Conservation (phyloP, 192 early-diverging fungal species). For the Lobosporangium transversale region DNA sequence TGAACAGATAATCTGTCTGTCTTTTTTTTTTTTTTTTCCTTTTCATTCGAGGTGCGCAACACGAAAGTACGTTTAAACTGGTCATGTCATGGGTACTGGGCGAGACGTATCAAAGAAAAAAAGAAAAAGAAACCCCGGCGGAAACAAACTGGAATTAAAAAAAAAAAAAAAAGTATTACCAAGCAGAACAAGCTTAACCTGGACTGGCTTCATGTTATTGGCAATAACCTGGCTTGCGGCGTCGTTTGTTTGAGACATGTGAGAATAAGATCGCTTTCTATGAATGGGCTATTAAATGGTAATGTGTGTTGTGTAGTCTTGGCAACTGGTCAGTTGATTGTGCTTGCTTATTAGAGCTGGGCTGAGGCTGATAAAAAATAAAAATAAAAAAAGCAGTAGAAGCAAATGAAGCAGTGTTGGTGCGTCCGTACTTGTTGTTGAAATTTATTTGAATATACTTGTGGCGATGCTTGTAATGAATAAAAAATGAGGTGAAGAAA, state of each 20-base stretch:
- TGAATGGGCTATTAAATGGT: too few relatives aligned
- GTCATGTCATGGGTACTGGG: neutral
- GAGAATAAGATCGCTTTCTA: too few relatives aligned
- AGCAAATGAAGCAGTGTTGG: neutral
- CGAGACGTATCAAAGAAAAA: neutral
- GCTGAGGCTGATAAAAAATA: too few relatives aligned
- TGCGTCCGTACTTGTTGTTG: neutral
- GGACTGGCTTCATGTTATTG: conserved; percentile 79
- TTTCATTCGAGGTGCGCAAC: too few relatives aligned
- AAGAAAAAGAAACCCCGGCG: neutral
- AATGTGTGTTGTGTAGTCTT: too few relatives aligned
- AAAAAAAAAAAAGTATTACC: too few relatives aligned
- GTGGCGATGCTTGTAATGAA: too few relatives aligned
- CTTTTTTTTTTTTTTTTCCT: too few relatives aligned
- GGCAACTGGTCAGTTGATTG: neutral
- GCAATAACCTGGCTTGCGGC: conserved; percentile 31
- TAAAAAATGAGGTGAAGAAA: neutral
- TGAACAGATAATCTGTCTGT: too few relatives aligned
- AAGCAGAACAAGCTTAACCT: conserved; percentile 97
- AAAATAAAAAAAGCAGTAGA: neutral
- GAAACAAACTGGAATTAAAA: neutral
- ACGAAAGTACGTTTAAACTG: too few relatives aligned
- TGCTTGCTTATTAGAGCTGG: too few relatives aligned
- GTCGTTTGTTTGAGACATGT: conserved; percentile 46
- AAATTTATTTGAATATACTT: neutral